These are phyloP conservation scores for Eucalyptus fibrosa DNA, from an alignment of 345 rosid genomes.

Conservation along the genomic window DNA sequence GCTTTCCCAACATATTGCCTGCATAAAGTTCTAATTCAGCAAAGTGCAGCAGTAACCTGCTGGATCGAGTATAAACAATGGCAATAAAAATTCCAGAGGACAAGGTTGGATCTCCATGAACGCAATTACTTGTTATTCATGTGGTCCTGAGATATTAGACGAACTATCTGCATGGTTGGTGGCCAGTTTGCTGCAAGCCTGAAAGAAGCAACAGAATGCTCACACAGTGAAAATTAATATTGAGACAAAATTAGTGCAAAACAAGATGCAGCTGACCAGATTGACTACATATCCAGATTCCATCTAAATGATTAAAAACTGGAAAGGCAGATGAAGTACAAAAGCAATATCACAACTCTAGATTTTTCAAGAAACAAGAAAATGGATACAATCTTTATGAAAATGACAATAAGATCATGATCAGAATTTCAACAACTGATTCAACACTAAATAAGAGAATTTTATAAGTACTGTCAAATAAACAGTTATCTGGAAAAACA, in stretches of 20 bases:
- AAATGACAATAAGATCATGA: not conserved
- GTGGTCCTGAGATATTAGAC: conserved; percentile 93
- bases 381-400: not conserved
- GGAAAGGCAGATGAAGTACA: not conserved
- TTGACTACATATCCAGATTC: not conserved
- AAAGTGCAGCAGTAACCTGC: not conserved
- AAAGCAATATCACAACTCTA: not conserved
- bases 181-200: conserved; percentile 99
- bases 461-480: not conserved
- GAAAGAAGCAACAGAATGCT: conserved; percentile 7
- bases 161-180: conserved; percentile 83
- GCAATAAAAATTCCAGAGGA: not conserved
- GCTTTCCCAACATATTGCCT: conserved; percentile 97
- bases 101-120: not conserved
- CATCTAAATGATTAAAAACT: not conserved
- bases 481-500: not conserved
- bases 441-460: not conserved
- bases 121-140: conserved; percentile 85
- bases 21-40: not conserved
- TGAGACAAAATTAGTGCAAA: not conserved
- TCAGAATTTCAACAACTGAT: not conserved
- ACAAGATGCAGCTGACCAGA: not conserved
- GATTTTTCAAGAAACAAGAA: not conserved
- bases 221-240: not conserved
- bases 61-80: not conserved